Base-by-base conservation (phyloP, 768 basidiomycete genomes). In the Cystofilobasidium bisporidii region DNA sequence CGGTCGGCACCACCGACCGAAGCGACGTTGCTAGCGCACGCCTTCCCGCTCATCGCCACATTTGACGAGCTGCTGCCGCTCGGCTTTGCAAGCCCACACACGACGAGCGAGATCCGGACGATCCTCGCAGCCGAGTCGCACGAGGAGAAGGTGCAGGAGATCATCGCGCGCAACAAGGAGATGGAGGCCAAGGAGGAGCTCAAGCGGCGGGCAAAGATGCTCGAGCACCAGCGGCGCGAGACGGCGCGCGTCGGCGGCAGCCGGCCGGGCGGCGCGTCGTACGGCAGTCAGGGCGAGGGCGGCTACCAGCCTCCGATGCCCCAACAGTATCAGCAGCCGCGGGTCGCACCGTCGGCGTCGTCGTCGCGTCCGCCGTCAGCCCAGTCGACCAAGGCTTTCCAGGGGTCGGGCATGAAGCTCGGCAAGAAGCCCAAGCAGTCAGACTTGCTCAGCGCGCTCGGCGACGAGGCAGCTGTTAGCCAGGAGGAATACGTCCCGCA, bases 111-210 rank as follows among this genome's bases (percentile, higher is more conserved):
- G 71, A 79, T 81, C 30, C 71, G 80, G 48, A 79, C 74, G 64
- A 77, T 81, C 17, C 73, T 81, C 50, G 81, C 81, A 73, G 81
- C 80, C 64, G 81, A 81, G 71, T 78, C 76, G 60, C 81, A 81
- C 74, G 81, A 81, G 73, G 81, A 81, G 71, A 80, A 80, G 76
- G 97, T 99, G 65, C 92, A 97, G 75, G 94, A 98, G 74, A 98
- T 98, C 77, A 99, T 98, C 72, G 88, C 92, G 15, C 71, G 93
- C 87, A 98, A 99, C 81, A 98, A 98, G 79, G 96, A 99, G 79
- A 91, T 91, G 9, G 96, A 99, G 74, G 96, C 94, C 2, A 99
- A 99, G 76, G 96, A 99, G 76, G 94, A 97, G 74, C 87, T 99
- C 75, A 98, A 98, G 77, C 86, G 96, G 47, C 87, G 94, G 36